Percentiles rank a stretch among this genome's conserved stretches.
Conservation (phyloP, 2,329 filamentous ascomycete genomes). For the Tolypocladium endophyticum region DNA sequence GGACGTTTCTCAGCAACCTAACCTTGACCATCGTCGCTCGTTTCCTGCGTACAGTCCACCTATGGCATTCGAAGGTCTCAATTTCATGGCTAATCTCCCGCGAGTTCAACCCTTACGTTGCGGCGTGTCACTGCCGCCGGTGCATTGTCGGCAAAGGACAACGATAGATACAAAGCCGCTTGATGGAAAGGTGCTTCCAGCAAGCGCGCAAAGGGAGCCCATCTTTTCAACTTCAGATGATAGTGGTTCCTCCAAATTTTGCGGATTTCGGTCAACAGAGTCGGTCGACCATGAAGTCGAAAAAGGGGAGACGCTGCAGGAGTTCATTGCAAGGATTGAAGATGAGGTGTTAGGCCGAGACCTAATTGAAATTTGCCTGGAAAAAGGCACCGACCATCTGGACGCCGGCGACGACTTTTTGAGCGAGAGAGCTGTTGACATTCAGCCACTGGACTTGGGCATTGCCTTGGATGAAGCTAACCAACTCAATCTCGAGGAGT, state of each 20-base stretch:
- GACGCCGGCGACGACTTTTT: not conserved
- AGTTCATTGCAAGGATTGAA: slow-evolving; percentile 17
- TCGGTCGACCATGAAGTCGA: not conserved
- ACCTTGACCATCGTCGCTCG: too few relatives aligned
- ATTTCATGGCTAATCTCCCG: not conserved
- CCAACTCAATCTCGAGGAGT: not conserved
- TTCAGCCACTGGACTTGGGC: not conserved
- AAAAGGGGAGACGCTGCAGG: slow-evolving; percentile 12
- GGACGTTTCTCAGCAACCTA: not conserved
- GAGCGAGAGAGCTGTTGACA: not conserved
- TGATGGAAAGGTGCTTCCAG: not conserved
- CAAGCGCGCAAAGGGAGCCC: not conserved
- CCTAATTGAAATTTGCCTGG: not conserved
- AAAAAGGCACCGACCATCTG: too few relatives aligned
- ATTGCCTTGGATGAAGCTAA: not conserved
- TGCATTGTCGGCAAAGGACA: not conserved
- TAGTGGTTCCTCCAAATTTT: too few relatives aligned
- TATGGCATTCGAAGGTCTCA: not conserved
- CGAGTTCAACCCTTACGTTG: not conserved
- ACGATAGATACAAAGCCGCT: not conserved
- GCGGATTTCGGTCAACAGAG: not conserved
- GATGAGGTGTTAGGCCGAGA: slow-evolving; percentile 7
- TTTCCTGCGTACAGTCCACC: not conserved
- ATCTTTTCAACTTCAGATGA: too few relatives aligned
- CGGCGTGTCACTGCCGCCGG: not conserved